Percentiles rank a stretch among this genome's conserved stretches.
Conservation (phyloP, 192 early-diverging fungal species). For the Umbelopsis sp. region DNA sequence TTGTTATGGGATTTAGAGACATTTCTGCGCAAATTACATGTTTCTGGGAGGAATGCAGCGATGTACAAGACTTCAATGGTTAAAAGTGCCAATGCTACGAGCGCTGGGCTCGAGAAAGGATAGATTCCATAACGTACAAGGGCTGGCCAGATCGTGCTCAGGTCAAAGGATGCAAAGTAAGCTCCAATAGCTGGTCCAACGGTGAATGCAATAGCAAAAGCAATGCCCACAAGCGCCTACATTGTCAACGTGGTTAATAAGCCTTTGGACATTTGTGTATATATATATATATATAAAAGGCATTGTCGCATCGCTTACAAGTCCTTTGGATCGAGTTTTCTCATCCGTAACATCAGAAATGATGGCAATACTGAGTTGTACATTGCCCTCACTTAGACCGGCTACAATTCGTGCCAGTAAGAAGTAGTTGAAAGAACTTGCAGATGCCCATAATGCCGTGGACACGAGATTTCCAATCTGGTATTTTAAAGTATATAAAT, state of each 20-base stretch:
- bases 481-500: background rate
- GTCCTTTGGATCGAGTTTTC: conserved; percentile 72
- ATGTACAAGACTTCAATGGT: conserved; percentile 82
- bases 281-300: no score
- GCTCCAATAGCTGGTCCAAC: conserved; percentile 90
- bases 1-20: background rate
- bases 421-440: conserved; percentile 80
- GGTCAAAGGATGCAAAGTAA: conserved; percentile 68
- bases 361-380: conserved; percentile 96
- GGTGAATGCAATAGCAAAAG: conserved; percentile 96
- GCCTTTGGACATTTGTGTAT: background rate
- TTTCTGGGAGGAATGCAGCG: conserved; percentile 79
- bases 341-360: conserved; percentile 91
- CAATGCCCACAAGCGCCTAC: conserved; percentile 93
- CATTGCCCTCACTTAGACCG: conserved; percentile 96
- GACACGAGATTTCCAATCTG: conserved; percentile 88
- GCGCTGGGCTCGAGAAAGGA: conserved; percentile 86
- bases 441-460: conserved; percentile 88
- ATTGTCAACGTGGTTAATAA: no score
- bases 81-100: conserved; percentile 85
- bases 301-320: no score
- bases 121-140: conserved; percentile 50
- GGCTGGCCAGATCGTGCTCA: conserved; percentile 40
- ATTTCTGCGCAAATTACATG: conserved; percentile 21
- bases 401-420: conserved; percentile 84